Evolutionary conservation across 1,284 basidiomycete genomes (phyloP), one percentile per base, ranked within the genome.

Genomic region (Ustilago trichophora): DNA sequence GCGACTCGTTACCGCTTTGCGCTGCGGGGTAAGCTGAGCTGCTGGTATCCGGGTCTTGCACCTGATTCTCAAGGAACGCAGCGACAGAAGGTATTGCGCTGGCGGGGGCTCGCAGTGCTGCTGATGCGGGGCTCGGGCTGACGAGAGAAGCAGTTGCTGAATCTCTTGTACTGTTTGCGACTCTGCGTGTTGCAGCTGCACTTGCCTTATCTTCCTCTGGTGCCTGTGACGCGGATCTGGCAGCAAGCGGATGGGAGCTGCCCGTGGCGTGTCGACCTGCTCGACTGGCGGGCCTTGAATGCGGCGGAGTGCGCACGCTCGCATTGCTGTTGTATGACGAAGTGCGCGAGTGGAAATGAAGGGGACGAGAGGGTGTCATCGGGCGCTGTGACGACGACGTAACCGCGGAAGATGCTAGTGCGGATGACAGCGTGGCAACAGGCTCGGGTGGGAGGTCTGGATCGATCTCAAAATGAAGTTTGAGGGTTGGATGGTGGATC

Each of bases 401-500:
- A 3, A 32, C 18, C 12, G 50, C 31, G 4, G 38, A 13, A 13
- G 48, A 18, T n/a, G n/a, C n/a, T n/a, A n/a, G n/a, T n/a, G 38
- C n/a, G 24, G 60, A 32, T 13, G 52, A 7, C 1, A 19, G 24
- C 8, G 49, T 12, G 15, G 48, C 25, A 10, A 35, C 8, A 4
- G 60, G 60, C 45, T 53, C 54, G 12, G 58, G 51, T 6, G 68
- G 68, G 15, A 71, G 55, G 27, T 66, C 42, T 16, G 68, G 63
- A 25, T 71, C 68, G 10, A 51, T 11, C 8, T 78, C 72, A 33
- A 79, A 79, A 27, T 65, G 62, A 8, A 79, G 66, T 40, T 67
- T 60, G 18, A 79, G 48, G 12, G 75, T 62, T 6, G 76, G 76
- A 52, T 78, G 77, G n/a, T 64, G 69, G 24, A 79, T 69, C 6